phyloP scores from a whole-genome alignment of 805 yeast genomes.

The Kregervanrija pseudodelftensis region DNA sequence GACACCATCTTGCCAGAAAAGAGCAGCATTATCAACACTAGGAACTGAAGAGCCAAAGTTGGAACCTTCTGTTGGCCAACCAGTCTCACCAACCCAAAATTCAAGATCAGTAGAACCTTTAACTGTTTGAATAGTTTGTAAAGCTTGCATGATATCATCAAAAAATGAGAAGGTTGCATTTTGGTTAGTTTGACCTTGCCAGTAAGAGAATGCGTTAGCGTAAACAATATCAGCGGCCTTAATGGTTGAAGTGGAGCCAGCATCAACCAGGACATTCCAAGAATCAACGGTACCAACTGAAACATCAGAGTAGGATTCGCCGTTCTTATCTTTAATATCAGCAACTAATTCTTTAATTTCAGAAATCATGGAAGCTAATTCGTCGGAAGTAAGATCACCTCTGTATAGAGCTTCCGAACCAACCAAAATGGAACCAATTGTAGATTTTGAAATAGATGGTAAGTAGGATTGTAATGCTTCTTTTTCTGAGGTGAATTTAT shows the following conservation, averaged over 20 bases:
- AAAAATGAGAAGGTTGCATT: constrained; percentile 89
- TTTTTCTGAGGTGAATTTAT: constrained; percentile 71
- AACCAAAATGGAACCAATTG: constrained; percentile 73
- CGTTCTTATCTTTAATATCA: constrained; percentile 68
- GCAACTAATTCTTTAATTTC: constrained; percentile 54
- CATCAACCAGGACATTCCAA: constrained; percentile 88
- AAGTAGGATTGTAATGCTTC: constrained; percentile 61
- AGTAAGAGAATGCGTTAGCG: constrained; percentile 96
- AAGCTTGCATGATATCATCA: constrained; percentile 96
- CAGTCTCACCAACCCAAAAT: constrained; percentile 97
- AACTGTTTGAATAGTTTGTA: constrained; percentile 76
- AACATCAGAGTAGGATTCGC: constrained; percentile 60
- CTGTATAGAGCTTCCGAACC: constrained; percentile 97
- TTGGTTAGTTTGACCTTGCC: constrained; percentile 90
- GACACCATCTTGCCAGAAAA: constrained; percentile 81
- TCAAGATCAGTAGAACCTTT: constrained; percentile 83
- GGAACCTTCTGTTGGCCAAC: constrained; percentile 91
- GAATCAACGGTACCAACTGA: constrained; percentile 95
- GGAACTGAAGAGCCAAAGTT: constrained; percentile 62
- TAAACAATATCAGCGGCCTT: constrained; percentile 77
- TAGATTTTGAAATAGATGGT: constrained; percentile 61
- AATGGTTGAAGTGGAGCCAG: constrained; percentile 61
- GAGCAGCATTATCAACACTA: constrained; percentile 61
- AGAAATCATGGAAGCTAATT: constrained; percentile 61
- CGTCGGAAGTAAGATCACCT: constrained; percentile 68